These are phyloP conservation scores for Knoxia roxburghii DNA, from an alignment of 257 asterid species.

Conservation along the genomic window DNA sequence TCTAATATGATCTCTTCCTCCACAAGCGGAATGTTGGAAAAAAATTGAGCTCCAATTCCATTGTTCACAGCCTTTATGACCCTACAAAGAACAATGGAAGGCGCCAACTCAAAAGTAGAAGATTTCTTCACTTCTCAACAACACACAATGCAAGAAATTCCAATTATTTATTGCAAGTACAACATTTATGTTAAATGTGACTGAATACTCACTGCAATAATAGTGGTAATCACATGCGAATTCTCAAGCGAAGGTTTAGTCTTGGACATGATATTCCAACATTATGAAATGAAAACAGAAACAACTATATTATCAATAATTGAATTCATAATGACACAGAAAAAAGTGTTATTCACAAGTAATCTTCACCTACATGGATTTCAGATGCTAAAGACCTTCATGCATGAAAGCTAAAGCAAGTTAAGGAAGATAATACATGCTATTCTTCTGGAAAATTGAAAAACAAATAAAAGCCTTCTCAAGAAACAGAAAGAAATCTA, in stretches of 20 bases:
- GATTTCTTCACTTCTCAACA: neutral
- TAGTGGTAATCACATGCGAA: neutral
- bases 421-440: neutral
- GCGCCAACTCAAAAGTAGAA: constrained; percentile 10
- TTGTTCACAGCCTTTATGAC: constrained; percentile 60
- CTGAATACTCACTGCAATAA: neutral
- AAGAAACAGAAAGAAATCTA: constrained; percentile 2
- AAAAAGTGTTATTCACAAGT: neutral
- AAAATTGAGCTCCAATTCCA: constrained; percentile 52
- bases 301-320: neutral
- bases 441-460: neutral
- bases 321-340: neutral
- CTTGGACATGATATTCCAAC: neutral
- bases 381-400: neutral
- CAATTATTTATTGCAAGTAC: neutral
- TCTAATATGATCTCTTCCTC: constrained; percentile 78
- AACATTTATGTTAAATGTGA: neutral
- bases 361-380: neutral
- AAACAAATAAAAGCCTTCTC: neutral
- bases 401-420: neutral
- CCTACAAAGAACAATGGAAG: constrained; percentile 39
- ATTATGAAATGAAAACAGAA: neutral
- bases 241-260: neutral
- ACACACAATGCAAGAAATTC: too few species aligned
- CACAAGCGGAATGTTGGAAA: constrained; percentile 61